These are phyloP conservation scores for Tricholoma bakamatsutake DNA, from an alignment of 768 basidiomycete genomes.

Conservation along the genomic window DNA sequence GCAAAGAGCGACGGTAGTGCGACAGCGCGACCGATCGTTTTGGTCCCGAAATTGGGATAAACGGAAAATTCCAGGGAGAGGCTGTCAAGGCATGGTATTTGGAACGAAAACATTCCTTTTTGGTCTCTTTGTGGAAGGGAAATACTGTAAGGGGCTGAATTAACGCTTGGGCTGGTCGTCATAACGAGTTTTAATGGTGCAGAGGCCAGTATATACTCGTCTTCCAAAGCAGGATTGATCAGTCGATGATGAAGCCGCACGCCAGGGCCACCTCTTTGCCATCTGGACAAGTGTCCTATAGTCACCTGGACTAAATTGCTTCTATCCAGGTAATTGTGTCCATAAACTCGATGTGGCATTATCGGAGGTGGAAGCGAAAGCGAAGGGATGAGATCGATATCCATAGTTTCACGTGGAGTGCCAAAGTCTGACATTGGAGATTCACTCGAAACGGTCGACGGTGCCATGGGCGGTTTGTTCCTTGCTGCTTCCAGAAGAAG, in stretches of 20 bases:
- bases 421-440: slow-evolving; percentile 35
- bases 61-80: slow-evolving; percentile 89
- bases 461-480: slow-evolving; percentile 21
- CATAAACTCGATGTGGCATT: slow-evolving; percentile 96
- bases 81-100: slow-evolving; percentile 65
- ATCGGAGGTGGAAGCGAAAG: slow-evolving; percentile 96
- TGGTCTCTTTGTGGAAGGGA: slow-evolving; percentile 75
- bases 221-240: slow-evolving; percentile 61
- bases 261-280: slow-evolving; percentile 30
- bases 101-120: slow-evolving; percentile 78
- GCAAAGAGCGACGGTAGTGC: slow-evolving; percentile 72
- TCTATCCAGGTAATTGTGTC: slow-evolving; percentile 91
- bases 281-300: slow-evolving; percentile 60
- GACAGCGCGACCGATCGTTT: slow-evolving; percentile 90
- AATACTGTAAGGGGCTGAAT: slow-evolving; percentile 86
- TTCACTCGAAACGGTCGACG: slow-evolving; percentile 19
- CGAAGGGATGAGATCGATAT: slow-evolving; percentile 89
- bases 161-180: slow-evolving; percentile 79
- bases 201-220: slow-evolving; percentile 62
- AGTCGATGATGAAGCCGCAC: slow-evolving; percentile 73
- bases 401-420: slow-evolving; percentile 42
- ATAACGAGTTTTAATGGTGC: slow-evolving; percentile 93
- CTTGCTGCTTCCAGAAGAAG: slow-evolving; percentile 46
- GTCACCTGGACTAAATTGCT: slow-evolving; percentile 81
- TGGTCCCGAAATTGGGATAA: slow-evolving; percentile 96